A percentile compares a stretch with the other conserved stretches of the same genome.
Evolutionary conservation across 2,329 filamentous ascomycete genomes (phyloP).

Genomic region (Pseudovirgaria hyperparasitica): DNA sequence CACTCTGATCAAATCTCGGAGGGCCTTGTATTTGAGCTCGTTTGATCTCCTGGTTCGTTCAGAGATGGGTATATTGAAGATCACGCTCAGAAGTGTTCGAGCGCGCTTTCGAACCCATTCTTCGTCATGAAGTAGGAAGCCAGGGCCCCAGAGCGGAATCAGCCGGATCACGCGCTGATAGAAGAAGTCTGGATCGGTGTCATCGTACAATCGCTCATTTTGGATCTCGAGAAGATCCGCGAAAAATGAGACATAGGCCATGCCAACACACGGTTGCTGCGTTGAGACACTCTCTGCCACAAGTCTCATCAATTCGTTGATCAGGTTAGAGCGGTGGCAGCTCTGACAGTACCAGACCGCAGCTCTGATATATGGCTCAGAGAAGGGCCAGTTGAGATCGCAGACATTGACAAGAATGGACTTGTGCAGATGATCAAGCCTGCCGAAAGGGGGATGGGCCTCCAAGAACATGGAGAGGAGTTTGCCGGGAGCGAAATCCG

Average conservation of each 20-base stretch:
- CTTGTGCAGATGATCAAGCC: no score
- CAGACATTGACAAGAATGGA: no score
- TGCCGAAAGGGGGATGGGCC: no score
- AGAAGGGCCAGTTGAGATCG: conserved; percentile 13
- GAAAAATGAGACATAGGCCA: conserved; percentile 16
- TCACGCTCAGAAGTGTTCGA: conserved; percentile 10
- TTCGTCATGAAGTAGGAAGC: conserved; percentile 17
- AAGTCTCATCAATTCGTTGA: conserved; percentile 10
- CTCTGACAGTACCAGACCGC: conserved; percentile 18
- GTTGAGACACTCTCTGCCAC: conserved; percentile 11
- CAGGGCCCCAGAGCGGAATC: conserved; percentile 9
- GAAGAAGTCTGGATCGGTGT: conserved; percentile 11
- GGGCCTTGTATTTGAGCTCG: conserved; percentile 11
- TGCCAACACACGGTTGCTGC: conserved; percentile 11
- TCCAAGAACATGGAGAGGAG: no score
- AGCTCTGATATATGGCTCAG: conserved; percentile 19
- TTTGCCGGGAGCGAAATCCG: no score
- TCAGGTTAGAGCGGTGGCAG: conserved; percentile 7
- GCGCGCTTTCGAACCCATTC: conserved; percentile 15
- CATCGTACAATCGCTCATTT: conserved; percentile 12
- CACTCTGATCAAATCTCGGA: conserved; percentile 10
- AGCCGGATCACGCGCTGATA: conserved; percentile 11
- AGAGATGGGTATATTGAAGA: conserved; percentile 10
- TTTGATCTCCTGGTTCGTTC: conserved; percentile 9
- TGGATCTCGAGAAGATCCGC: conserved; percentile 10